phyloP scores from a whole-genome alignment of 2,329 filamentous ascomycete genomes.

The Fusarium burgessii region DNA sequence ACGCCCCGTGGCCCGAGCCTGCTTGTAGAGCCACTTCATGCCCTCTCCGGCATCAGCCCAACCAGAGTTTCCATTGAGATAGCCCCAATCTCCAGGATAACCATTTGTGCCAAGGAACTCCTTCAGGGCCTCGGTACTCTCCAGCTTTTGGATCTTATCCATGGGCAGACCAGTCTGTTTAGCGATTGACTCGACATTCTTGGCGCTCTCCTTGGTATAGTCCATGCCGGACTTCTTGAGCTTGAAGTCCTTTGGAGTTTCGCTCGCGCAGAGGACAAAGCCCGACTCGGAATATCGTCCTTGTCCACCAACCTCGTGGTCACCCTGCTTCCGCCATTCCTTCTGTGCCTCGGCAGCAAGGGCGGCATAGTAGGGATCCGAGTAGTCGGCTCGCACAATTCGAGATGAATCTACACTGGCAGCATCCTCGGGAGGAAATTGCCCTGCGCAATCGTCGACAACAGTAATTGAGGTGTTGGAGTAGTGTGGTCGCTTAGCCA shows the following conservation, averaged over 20 bases:
- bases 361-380: conserved; percentile 78
- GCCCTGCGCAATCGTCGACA: conserved; percentile 66
- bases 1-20: conserved; percentile 66
- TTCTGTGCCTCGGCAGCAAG: conserved; percentile 78
- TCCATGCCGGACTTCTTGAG: conserved; percentile 61
- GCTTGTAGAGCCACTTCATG: conserved; percentile 72
- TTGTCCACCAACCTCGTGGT: conserved; percentile 68
- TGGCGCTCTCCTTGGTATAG: conserved; percentile 71
- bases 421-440: conserved; percentile 71
- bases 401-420: conserved; percentile 73
- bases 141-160: conserved; percentile 59
- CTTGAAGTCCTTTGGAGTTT: conserved; percentile 48
- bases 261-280: conserved; percentile 71
- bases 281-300: conserved; percentile 79
- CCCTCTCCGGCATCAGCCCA: conserved; percentile 83
- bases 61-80: conserved; percentile 78
- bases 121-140: conserved; percentile 58
- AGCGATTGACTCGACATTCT: conserved; percentile 68
- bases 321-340: conserved; percentile 72
- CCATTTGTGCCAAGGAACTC: conserved; percentile 61
- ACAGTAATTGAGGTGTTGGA: conserved; percentile 67
- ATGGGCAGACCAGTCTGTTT: conserved; percentile 52
- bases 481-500: conserved; percentile 72
- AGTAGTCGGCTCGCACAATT: conserved; percentile 81
- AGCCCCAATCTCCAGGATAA: conserved; percentile 73